Evolutionary conservation across 1,139 yeast genomes (phyloP), one percentile per base, ranked within the genome.

Genomic region (Ogataea hybrid): DNA sequence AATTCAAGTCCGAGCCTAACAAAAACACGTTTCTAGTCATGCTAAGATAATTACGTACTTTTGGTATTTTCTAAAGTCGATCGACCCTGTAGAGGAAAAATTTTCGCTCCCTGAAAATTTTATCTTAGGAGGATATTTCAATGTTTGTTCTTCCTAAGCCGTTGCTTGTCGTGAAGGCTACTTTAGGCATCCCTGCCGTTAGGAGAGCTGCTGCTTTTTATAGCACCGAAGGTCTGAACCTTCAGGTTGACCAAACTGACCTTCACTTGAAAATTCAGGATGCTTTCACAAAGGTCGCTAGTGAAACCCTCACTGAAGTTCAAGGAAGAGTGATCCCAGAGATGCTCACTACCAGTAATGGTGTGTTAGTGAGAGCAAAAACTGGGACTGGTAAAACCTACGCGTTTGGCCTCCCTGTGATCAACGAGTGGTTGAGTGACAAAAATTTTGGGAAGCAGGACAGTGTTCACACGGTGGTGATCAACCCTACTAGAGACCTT

Each of bases 361-460:
- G 94, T 50, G 70, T 88, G 42, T 89, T 89, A 20, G 92, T 87
- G 28, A 75, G 95, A 53, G 97, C 97, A 27, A 87, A 87, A 61
- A 90, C 97, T 5, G 97, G 97, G 59, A 89, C 97, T 1, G 97
- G 97, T 58, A 90, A 90, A 63, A 90, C 97, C 0, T 77, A 86
- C 46, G 95, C 96, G 0, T 90, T 87, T 61, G 79, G 89, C 48
- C 70, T 89, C 35, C 97, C 97, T 2, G 69, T 87, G 6, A 66
- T 89, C 34, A 84, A 86, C 58, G 74, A 73, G 42, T 71, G 75
- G 28, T 51, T 74, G 15, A 67, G 67, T 36, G 61, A 65, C 21
- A 52, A 52, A 29, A 47, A 60, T 7, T 58, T 57, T 31, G 60
- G 62, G n/a, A 54, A 50, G 52, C 56, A 29, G 65, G 67, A 35